A percentile compares a stretch with the other conserved stretches of the same genome.
Conservation (phyloP, 2,329 filamentous ascomycete species). For the Aspergillus tamarii region DNA sequence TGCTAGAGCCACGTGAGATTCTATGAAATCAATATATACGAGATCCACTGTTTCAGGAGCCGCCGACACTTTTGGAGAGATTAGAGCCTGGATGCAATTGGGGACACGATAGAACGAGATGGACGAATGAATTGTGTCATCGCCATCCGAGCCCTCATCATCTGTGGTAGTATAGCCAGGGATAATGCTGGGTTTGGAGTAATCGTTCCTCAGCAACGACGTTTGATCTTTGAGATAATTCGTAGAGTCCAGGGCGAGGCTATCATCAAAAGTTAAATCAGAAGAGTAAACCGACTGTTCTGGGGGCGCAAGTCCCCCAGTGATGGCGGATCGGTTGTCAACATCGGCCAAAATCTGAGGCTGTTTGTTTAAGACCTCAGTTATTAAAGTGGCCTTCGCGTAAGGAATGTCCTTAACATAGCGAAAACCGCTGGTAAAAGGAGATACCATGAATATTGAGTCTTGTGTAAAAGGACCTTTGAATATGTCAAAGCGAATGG, state of each 20-base stretch:
- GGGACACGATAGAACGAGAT: slow-evolving; percentile 78
- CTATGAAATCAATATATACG: slow-evolving; percentile 88
- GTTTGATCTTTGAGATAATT: slow-evolving; percentile 29
- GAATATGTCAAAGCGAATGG: slow-evolving; percentile 94
- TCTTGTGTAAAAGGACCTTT: slow-evolving; percentile 88
- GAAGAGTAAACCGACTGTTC: slow-evolving; percentile 43
- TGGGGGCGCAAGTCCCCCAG: slow-evolving; percentile 46
- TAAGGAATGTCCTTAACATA: slow-evolving; percentile 83
- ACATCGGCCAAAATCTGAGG: slow-evolving; percentile 50
- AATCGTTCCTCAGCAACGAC: slow-evolving; percentile 23
- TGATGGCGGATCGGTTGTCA: slow-evolving; percentile 16
- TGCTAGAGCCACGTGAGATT: slow-evolving; percentile 77
- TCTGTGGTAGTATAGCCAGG: slow-evolving; percentile 90
- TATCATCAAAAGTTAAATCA: slow-evolving; percentile 25
- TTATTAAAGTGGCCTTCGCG: slow-evolving; percentile 69
- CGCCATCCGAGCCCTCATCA: slow-evolving; percentile 79
- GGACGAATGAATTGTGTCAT: slow-evolving; percentile 81
- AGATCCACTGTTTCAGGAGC: slow-evolving; percentile 78
- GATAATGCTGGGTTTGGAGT: slow-evolving; percentile 46
- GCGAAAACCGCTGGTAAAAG: slow-evolving; percentile 78
- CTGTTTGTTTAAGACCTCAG: slow-evolving; percentile 61
- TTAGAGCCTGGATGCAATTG: slow-evolving; percentile 77
- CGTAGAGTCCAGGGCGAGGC: slow-evolving; percentile 9
- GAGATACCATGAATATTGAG: slow-evolving; percentile 81
- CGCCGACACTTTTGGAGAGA: slow-evolving; percentile 46